Percentiles rank a stretch among this genome's conserved stretches.
Evolutionary conservation across 495 filamentous ascomycete genomes (phyloP).

Genomic region (Hyaloscypha hepaticicola): DNA sequence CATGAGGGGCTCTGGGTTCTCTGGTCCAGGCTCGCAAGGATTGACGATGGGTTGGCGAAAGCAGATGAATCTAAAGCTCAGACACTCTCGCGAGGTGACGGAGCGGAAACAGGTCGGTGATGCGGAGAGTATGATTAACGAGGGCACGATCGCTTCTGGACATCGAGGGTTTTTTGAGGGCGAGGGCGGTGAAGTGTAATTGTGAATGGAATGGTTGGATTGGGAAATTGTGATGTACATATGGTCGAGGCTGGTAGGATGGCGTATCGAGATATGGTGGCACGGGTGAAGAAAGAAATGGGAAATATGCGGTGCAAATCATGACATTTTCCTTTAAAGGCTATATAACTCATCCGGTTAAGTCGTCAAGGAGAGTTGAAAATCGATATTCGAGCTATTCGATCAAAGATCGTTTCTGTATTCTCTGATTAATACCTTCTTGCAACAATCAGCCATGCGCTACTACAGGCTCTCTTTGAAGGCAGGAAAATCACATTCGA

Average conservation of each 20-base stretch:
- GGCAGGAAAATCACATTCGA: too few species aligned
- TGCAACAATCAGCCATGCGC: too few species aligned
- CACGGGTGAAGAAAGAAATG: not conserved
- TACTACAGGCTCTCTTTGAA: too few species aligned
- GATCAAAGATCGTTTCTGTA: too few species aligned
- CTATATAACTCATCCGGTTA: not conserved
- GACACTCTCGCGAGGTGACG: slow-evolving; percentile 61
- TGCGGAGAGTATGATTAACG: slow-evolving; percentile 65
- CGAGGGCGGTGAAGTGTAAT: slow-evolving; percentile 31
- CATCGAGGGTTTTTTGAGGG: slow-evolving; percentile 31
- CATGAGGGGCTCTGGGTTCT: slow-evolving; percentile 63
- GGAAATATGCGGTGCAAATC: not conserved
- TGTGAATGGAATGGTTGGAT: not conserved
- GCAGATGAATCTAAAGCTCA: slow-evolving; percentile 53
- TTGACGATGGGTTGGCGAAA: slow-evolving; percentile 72
- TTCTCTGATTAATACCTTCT: too few species aligned
- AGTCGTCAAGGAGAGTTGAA: not conserved
- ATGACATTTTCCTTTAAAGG: not conserved
- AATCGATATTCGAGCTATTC: not conserved
- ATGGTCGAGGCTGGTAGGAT: not conserved
- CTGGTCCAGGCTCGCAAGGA: slow-evolving; percentile 65
- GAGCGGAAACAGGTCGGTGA: slow-evolving; percentile 88
- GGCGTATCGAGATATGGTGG: slow-evolving; percentile 14
- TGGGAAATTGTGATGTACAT: slow-evolving; percentile 12
- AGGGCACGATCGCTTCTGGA: slow-evolving; percentile 29